A percentile compares a stretch with the other conserved stretches of the same genome.
Conservation (phyloP, 305 asterid species). For the Fraxinus ornus region DNA sequence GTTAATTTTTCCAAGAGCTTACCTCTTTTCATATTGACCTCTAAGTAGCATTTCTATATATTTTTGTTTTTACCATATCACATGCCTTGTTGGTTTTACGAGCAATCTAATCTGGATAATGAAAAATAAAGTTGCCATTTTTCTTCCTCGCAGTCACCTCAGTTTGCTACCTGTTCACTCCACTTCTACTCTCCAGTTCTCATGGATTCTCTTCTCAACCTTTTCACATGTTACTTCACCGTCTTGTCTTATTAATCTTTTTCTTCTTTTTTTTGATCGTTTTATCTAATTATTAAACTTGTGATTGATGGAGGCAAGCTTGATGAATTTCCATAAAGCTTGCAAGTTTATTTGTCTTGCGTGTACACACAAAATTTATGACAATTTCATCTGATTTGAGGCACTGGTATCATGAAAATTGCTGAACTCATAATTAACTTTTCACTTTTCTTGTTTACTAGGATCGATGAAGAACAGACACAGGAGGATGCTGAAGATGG, state of each 20-base stretch:
- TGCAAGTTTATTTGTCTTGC: neutral
- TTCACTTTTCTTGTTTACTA: conserved; percentile 21
- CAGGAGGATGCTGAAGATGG: conserved; percentile 91
- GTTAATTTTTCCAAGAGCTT: neutral
- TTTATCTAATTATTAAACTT: neutral
- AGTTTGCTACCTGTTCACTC: neutral
- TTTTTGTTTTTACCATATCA: neutral
- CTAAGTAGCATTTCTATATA: neutral
- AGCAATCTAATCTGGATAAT: neutral
- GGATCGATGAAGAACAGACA: conserved; percentile 83
- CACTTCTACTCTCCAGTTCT: neutral
- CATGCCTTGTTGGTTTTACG: neutral
- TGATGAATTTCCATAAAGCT: neutral
- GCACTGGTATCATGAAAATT: neutral
- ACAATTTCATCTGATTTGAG: neutral
- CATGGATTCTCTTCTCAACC: too few relatives aligned
- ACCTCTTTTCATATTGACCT: neutral
- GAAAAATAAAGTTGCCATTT: neutral
- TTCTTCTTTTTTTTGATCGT: neutral
- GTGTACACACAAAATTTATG: neutral
- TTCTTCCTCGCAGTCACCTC: neutral
- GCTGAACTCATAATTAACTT: neutral
- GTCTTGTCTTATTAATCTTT: neutral
- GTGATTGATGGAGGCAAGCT: neutral
- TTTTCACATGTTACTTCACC: neutral